phyloP scores from a whole-genome alignment of 768 basidiomycete species.

The Hirschioporus abietinus region DNA sequence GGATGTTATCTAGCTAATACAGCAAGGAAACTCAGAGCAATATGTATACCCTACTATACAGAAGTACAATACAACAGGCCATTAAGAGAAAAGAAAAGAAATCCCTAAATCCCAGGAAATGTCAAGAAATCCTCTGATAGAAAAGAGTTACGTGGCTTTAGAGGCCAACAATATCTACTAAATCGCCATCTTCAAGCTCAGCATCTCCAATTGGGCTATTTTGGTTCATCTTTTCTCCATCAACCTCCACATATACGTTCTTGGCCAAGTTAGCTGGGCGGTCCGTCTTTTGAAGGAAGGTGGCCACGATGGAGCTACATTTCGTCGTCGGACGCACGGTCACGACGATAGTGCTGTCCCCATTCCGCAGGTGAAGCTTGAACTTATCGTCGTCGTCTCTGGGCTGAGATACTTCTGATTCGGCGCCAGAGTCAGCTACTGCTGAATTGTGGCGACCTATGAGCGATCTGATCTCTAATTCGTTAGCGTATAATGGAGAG shows the following conservation, averaged over 20 bases:
- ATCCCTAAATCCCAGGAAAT: background rate
- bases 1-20: constrained; percentile 27
- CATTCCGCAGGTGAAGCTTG: constrained; percentile 57
- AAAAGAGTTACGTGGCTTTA: constrained; percentile 14
- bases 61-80: background rate
- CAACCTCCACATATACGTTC: constrained; percentile 51
- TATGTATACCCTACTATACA: background rate
- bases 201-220: constrained; percentile 55
- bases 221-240: constrained; percentile 67
- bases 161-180: constrained; percentile 68
- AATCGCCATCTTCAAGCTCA: constrained; percentile 76
- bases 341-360: constrained; percentile 50
- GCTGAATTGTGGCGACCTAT: background rate
- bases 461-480: background rate
- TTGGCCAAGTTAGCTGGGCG: constrained; percentile 24
- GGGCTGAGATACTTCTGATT: constrained; percentile 17
- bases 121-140: background rate
- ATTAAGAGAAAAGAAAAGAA: background rate
- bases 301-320: constrained; percentile 69
- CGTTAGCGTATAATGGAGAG: constrained; percentile 6
- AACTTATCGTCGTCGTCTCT: constrained; percentile 41
- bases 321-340: constrained; percentile 72
- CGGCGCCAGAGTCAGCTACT: constrained; percentile 16
- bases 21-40: background rate
- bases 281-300: constrained; percentile 56